Base-by-base conservation (phyloP, 208 protist genomes). In the Wallacemonas sp. region DNA sequence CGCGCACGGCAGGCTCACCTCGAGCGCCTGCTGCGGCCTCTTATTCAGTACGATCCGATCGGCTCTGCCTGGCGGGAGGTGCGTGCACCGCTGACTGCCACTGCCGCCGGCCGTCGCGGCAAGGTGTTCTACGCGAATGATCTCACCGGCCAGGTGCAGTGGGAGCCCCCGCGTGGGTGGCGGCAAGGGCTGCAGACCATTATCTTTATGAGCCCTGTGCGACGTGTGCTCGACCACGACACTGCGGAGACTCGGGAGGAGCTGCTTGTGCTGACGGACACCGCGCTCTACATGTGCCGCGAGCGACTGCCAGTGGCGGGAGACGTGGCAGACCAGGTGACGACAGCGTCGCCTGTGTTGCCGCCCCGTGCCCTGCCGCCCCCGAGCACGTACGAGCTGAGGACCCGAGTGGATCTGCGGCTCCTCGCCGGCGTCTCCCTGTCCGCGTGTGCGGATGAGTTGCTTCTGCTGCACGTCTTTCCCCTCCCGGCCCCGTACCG, bases 321-420 rank as follows among this genome's bases (percentile, higher is more conserved):
- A 22, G 11, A 25, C 44, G 44, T 22, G n/a, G 16, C 11, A 16
- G 20, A 14, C 36, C 36, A 41, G 10, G 36, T 16, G 36, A 49
- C 44, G 44, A 18, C 5, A 49, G 20, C 44, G 20, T 8, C 12
- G 20, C 44, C 11, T 16, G 18, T 23, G 20, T 5, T 59, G 8
- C 8, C 66, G 29, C 59, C 70, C 20, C 14, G 25, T 11, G 12
- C 32, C 10, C 25, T 54, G 33, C 64, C 49, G 31, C 64, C 33
- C 46, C 50, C 31, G n/a, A 25, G 49, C 52, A n/a, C 29, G 22
- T 59, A 59, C 20, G 52, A 59, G 12, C 59, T 92, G 10, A 68
- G 80, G 20, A 92, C 91, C 50, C 81, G 83, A 8, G 54, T 95
- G 22, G 84, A 90, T 62, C 31, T 95, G 45, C 82, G 85, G 7